These are phyloP conservation scores for Lolium perenne DNA, from an alignment of 176 grass and related monocot species.

Conservation along the genomic window DNA sequence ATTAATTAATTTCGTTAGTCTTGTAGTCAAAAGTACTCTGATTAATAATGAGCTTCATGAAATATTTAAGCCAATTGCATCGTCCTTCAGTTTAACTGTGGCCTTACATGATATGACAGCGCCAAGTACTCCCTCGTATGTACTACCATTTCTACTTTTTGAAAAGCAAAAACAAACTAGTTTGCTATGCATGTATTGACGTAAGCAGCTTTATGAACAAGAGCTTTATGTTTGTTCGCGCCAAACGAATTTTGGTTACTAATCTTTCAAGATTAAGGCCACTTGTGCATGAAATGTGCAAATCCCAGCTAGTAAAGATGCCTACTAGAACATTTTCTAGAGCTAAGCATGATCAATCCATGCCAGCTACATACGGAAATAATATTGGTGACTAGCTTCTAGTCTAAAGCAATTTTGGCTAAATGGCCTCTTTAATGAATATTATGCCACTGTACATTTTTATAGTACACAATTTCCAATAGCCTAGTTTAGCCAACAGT, in stretches of 20 bases:
- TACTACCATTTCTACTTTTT: constrained; percentile 5
- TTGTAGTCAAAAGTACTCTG: not conserved
- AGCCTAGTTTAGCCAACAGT: not conserved
- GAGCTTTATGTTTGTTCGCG: not conserved
- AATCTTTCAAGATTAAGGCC: not conserved
- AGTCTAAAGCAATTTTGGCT: not conserved
- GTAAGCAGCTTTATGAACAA: not conserved
- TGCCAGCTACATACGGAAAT: not conserved
- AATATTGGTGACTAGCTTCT: not conserved
- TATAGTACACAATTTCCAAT: not conserved
- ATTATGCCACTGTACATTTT: not conserved
- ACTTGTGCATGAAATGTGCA: constrained; percentile 35
- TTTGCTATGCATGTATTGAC: not conserved
- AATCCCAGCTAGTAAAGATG: not conserved
- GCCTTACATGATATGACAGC: constrained; percentile 27
- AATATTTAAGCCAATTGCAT: not conserved
- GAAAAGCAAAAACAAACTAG: not conserved
- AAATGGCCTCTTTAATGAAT: not conserved
- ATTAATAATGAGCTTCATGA: not conserved
- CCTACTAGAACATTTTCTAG: not conserved
- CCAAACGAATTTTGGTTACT: not conserved
- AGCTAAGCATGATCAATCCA: not conserved
- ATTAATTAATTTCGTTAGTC: not conserved
- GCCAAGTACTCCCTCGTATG: constrained; percentile 31
- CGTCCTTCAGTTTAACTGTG: not conserved